These are phyloP conservation scores for Brassica rapa DNA, from an alignment of 345 rosid species.

Conservation along the genomic window DNA sequence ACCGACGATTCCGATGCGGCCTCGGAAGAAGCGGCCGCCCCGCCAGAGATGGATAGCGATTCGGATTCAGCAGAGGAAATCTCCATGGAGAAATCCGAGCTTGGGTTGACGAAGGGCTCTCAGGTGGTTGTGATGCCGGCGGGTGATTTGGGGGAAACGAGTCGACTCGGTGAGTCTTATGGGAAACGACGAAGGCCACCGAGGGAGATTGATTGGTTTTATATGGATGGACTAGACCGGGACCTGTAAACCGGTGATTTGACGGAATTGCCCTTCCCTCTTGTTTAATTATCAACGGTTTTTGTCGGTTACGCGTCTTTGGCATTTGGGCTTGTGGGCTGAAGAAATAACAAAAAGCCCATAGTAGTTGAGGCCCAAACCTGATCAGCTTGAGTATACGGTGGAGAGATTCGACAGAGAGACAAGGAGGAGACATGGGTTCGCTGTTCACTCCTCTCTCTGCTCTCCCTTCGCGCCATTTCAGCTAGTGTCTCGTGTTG, in stretches of 20 bases:
- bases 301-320: slow-evolving; percentile 41
- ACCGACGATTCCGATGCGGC: slow-evolving; percentile 30
- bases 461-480: slow-evolving; percentile 43
- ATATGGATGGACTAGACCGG: slow-evolving; percentile 18
- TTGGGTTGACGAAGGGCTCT: neutral
- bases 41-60: slow-evolving; percentile 34
- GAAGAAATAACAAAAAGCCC: neutral
- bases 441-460: slow-evolving; percentile 38
- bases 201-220: slow-evolving; percentile 3
- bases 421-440: slow-evolving; percentile 12
- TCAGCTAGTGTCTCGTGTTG: slow-evolving; percentile 47
- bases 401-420: too few relatives aligned
- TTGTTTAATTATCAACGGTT: slow-evolving; percentile 24
- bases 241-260: neutral
- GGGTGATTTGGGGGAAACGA: slow-evolving; percentile 12
- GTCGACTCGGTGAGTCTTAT: slow-evolving; percentile 42
- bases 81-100: slow-evolving; percentile 43
- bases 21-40: slow-evolving; percentile 33
- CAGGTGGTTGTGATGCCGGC: neutral
- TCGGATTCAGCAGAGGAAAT: slow-evolving; percentile 45
- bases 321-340: neutral
- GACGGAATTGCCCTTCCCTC: slow-evolving; percentile 13
- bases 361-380: neutral
- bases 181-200: slow-evolving; percentile 15
- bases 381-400: neutral